These are phyloP conservation scores for Thelephora ganbajun DNA, from an alignment of 768 basidiomycete species.

Conservation along the genomic window DNA sequence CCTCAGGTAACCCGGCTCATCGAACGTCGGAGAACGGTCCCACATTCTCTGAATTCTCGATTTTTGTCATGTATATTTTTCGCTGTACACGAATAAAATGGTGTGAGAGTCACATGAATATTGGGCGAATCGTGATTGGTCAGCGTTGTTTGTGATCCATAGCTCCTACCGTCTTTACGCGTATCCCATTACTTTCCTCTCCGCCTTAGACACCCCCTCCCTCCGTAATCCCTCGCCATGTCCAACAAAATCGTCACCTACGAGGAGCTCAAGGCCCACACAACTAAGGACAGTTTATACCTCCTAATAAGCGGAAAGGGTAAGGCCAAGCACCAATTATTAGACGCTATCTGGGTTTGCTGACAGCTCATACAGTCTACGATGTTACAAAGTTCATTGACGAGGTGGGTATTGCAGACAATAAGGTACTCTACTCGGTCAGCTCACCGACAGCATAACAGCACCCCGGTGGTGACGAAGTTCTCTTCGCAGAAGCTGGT, in stretches of 20 bases:
- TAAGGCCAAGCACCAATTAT: conserved; percentile 15
- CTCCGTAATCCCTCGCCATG: conserved; percentile 9
- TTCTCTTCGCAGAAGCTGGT: conserved; percentile 86
- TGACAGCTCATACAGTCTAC: conserved; percentile 50
- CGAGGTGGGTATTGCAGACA: conserved; percentile 43
- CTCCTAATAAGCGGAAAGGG: conserved; percentile 80
- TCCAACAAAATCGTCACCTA: conserved; percentile 42
- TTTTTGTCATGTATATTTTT: too few species aligned
- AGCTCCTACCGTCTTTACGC: too few species aligned
- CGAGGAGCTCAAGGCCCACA: conserved; percentile 71
- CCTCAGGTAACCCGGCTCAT: too few species aligned
- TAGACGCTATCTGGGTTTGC: conserved; percentile 5
- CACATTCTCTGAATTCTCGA: too few species aligned
- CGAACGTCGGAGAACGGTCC: too few species aligned
- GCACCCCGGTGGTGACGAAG: conserved; percentile 99
- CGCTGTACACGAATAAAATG: too few species aligned
- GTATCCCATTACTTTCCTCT: too few species aligned
- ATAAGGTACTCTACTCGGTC: not conserved
- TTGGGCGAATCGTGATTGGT: too few species aligned
- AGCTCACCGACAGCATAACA: conserved; percentile 14
- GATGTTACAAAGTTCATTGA: conserved; percentile 89
- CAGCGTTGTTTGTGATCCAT: too few species aligned
- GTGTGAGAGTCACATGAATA: too few species aligned
- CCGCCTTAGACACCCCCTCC: too few species aligned
- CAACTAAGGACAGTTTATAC: conserved; percentile 61